phyloP scores from a whole-genome alignment of 2,329 filamentous ascomycete species.

The Claviceps cyperi region DNA sequence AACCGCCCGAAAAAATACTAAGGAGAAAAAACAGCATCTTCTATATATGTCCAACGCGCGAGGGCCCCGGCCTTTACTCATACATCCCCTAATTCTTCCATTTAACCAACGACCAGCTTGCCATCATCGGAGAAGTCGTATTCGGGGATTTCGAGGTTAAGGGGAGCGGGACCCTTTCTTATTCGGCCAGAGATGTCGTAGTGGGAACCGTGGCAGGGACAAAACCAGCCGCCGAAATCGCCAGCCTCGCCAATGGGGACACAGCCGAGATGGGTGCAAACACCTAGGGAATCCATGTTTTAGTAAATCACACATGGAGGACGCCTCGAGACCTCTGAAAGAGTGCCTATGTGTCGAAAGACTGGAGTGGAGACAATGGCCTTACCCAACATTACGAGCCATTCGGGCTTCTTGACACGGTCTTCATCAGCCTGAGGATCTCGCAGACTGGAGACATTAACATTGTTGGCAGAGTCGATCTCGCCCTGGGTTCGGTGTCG shows the following conservation, averaged over 20 bases:
- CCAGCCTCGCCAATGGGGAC: conserved; percentile 97
- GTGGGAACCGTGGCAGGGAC: conserved; percentile 98
- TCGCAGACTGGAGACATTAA: conserved; percentile 69
- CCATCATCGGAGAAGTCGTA: conserved; percentile 90
- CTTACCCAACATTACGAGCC: conserved; percentile 93
- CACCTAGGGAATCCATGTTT: conserved; percentile 40
- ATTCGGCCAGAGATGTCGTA: conserved; percentile 99
- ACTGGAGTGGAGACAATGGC: neutral
- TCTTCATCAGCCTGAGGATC: conserved; percentile 85
- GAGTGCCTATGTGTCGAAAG: too few species aligned
- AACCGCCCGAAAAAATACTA: neutral
- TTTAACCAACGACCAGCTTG: conserved; percentile 84
- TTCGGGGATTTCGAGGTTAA: conserved; percentile 88
- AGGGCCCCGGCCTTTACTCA: conserved; percentile 7
- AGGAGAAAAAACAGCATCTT: neutral
- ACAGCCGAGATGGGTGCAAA: conserved; percentile 98
- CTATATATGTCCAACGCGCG: conserved; percentile 8
- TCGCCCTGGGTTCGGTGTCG: conserved; percentile 88
- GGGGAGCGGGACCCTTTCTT: conserved; percentile 89
- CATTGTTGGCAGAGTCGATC: conserved; percentile 87
- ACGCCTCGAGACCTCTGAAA: too few species aligned
- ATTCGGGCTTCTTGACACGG: conserved; percentile 95
- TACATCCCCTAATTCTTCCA: conserved; percentile 7
- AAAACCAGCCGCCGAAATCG: conserved; percentile 99
- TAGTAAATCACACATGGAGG: neutral